Percentiles rank a stretch among this genome's conserved stretches.
Conservation (phyloP, 768 basidiomycete species). For the Baorangia bicolor region DNA sequence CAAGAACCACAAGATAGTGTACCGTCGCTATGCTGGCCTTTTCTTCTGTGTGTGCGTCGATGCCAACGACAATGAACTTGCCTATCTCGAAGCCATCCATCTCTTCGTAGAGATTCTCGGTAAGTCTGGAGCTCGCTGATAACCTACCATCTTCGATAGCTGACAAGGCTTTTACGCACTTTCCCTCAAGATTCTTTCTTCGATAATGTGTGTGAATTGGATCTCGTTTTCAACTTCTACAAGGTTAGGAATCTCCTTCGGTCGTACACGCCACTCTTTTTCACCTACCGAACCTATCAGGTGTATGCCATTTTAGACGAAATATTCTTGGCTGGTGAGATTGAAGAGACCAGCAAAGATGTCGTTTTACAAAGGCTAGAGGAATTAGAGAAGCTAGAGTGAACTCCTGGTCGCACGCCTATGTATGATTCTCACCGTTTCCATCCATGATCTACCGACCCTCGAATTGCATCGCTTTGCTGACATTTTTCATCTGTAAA, state of each 20-base stretch:
- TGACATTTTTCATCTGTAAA: slow-evolving; percentile 12
- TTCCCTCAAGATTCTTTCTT: slow-evolving; percentile 83
- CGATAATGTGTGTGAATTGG: slow-evolving; percentile 97
- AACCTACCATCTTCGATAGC: not conserved
- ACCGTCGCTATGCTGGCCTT: slow-evolving; percentile 93
- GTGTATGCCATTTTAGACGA: slow-evolving; percentile 99
- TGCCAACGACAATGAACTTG: slow-evolving; percentile 96
- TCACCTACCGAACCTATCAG: slow-evolving; percentile 37
- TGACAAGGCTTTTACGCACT: not conserved
- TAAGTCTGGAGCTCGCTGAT: slow-evolving; percentile 36
- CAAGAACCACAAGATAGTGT: slow-evolving; percentile 96
- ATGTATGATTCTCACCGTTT: slow-evolving; percentile 7
- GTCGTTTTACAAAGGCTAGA: slow-evolving; percentile 91
- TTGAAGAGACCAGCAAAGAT: slow-evolving; percentile 97
- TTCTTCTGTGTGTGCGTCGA: slow-evolving; percentile 99
- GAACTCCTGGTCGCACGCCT: slow-evolving; percentile 17
- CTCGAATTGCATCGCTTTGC: slow-evolving; percentile 8
- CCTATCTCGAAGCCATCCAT: slow-evolving; percentile 96
- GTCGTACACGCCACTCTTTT: not conserved
- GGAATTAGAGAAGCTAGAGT: slow-evolving; percentile 91
- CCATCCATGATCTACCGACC: slow-evolving; percentile 4
- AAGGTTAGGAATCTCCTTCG: slow-evolving; percentile 51
- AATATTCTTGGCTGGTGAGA: slow-evolving; percentile 96
- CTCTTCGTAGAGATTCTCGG: slow-evolving; percentile 97
- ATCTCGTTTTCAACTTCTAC: slow-evolving; percentile 99